These are phyloP conservation scores for Lentinula novae-zelandiae DNA, from an alignment of 1,284 basidiomycete genomes.

Conservation along the genomic window DNA sequence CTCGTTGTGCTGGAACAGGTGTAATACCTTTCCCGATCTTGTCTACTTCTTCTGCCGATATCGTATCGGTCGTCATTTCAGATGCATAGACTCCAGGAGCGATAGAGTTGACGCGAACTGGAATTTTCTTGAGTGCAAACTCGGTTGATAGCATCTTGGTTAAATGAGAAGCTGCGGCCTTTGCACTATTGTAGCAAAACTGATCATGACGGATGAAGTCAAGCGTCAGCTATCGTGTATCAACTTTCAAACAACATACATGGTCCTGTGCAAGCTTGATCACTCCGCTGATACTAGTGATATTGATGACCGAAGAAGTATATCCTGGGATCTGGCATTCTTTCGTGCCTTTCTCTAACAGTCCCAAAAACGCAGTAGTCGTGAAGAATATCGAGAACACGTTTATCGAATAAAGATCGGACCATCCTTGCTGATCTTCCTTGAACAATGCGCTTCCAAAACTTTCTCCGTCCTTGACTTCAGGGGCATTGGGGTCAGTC, in stretches of 20 bases:
- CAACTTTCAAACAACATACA: constrained; percentile 35
- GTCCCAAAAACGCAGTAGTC: constrained; percentile 69
- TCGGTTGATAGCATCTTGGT: constrained; percentile 75
- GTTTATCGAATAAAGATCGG: constrained; percentile 58
- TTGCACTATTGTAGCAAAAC: constrained; percentile 79
- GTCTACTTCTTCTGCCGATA: constrained; percentile 48
- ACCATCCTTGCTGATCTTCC: constrained; percentile 63
- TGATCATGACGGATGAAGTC: constrained; percentile 25
- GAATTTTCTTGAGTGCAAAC: constrained; percentile 61
- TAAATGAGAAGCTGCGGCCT: constrained; percentile 72
- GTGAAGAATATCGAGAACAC: constrained; percentile 72
- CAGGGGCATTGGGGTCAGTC: constrained; percentile 47
- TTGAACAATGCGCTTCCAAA: constrained; percentile 64
- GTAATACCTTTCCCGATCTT: constrained; percentile 50
- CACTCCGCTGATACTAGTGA: constrained; percentile 71
- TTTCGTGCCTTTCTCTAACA: constrained; percentile 67
- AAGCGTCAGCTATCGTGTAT: neutral
- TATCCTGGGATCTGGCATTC: constrained; percentile 42
- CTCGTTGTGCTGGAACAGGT: constrained; percentile 57
- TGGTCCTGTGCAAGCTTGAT: constrained; percentile 71
- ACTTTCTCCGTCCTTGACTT: constrained; percentile 58
- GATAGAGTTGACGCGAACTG: constrained; percentile 68
- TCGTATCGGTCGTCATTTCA: constrained; percentile 64
- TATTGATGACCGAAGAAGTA: constrained; percentile 68
- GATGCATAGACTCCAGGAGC: constrained; percentile 73